phyloP scores from a whole-genome alignment of 441 rosid species.

The Erysimum pusillum region DNA sequence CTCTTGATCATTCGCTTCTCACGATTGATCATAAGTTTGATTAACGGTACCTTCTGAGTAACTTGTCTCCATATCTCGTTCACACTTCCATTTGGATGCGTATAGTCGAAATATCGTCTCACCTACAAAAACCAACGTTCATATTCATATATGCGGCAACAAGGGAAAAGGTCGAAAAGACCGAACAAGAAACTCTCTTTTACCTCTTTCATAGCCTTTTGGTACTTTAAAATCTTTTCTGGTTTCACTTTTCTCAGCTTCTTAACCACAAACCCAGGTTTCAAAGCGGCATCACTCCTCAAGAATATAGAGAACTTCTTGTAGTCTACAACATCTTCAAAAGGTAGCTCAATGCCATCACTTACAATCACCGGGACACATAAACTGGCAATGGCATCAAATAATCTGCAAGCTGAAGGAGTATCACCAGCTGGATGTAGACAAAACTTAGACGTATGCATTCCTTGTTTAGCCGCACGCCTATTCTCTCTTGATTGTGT shows the following conservation, averaged over 20 bases:
- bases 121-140: constrained; percentile 59
- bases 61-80: constrained; percentile 86
- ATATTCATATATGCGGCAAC: not conserved
- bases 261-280: constrained; percentile 68
- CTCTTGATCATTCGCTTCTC: constrained; percentile 72
- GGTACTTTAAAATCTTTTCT: constrained; percentile 70
- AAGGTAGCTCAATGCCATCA: constrained; percentile 81
- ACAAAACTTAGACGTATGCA: constrained; percentile 90
- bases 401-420: constrained; percentile 84
- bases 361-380: constrained; percentile 88
- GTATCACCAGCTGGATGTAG: constrained; percentile 88
- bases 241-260: constrained; percentile 60
- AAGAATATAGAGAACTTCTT: constrained; percentile 75
- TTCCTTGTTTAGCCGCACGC: constrained; percentile 72
- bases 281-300: constrained; percentile 59
- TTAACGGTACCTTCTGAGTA: constrained; percentile 74
- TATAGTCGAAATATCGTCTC: constrained; percentile 67
- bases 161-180: not conserved
- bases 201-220: constrained; percentile 70
- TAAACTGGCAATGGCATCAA: constrained; percentile 86
- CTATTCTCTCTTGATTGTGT: constrained; percentile 86
- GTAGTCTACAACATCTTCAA: constrained; percentile 80
- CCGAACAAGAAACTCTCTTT: not conserved
- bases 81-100: constrained; percentile 69
- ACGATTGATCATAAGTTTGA: constrained; percentile 74